Percentiles rank a stretch among this genome's conserved stretches.
Conservation (phyloP, 1,284 basidiomycete genomes). For the Lentinula novae-zelandiae region DNA sequence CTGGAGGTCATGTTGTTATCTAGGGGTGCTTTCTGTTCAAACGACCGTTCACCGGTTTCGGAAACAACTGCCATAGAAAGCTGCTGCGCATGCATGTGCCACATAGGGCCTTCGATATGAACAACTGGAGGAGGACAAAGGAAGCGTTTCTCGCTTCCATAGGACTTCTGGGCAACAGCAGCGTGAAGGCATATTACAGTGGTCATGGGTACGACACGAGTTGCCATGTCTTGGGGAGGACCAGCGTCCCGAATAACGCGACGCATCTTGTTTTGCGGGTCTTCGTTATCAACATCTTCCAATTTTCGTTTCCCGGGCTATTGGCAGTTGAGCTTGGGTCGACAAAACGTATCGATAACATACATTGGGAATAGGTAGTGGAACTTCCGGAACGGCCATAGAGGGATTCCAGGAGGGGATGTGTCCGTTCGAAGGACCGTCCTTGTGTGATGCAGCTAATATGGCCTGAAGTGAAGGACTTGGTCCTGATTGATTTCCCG, state of each 20-base stretch:
- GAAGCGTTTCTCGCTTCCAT: slow-evolving; percentile 89
- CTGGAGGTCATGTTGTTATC: slow-evolving; percentile 80
- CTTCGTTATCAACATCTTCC: slow-evolving; percentile 62
- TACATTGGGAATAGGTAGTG: slow-evolving; percentile 26
- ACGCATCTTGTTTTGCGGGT: slow-evolving; percentile 74
- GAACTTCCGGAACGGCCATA: slow-evolving; percentile 21
- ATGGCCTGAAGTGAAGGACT: slow-evolving; percentile 64
- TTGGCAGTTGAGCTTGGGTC: slow-evolving; percentile 7
- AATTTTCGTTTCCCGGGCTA: slow-evolving; percentile 64
- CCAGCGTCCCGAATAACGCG: slow-evolving; percentile 78
- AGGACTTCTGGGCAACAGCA: slow-evolving; percentile 89
- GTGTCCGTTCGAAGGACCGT: slow-evolving; percentile 32
- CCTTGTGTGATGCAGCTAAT: slow-evolving; percentile 46
- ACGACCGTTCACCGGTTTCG: slow-evolving; percentile 77
- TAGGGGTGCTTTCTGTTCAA: slow-evolving; percentile 76
- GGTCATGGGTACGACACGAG: slow-evolving; percentile 78
- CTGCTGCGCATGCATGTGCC: slow-evolving; percentile 75
- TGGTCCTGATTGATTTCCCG: slow-evolving; percentile 40
- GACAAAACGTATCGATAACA: slow-evolving; percentile 13
- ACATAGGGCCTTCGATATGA: slow-evolving; percentile 80
- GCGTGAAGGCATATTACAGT: slow-evolving; percentile 86
- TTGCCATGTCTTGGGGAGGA: slow-evolving; percentile 57
- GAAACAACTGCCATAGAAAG: slow-evolving; percentile 84
- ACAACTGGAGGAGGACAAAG: slow-evolving; percentile 87
- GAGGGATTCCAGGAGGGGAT: slow-evolving; percentile 33